Percentiles rank a stretch among this genome's conserved stretches.
phyloP scores from a whole-genome alignment of 495 filamentous ascomycete genomes.

The Gamarada debralockiae region DNA sequence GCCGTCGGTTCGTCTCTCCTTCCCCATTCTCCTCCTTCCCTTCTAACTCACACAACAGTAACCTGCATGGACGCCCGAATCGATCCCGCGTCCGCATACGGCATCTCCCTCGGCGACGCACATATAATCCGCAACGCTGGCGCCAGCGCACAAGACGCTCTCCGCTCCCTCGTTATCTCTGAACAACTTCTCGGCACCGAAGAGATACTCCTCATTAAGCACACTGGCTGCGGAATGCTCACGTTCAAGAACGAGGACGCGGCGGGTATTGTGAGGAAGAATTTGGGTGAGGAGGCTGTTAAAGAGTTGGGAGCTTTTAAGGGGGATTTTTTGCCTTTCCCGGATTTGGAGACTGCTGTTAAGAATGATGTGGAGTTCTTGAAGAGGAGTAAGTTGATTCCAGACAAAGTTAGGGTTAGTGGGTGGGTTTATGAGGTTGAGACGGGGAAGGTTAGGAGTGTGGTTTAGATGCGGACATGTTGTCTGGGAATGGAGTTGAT shows the following conservation, averaged over 20 bases:
- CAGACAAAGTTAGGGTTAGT: conserved; percentile 52
- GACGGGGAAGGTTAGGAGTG: conserved; percentile 59
- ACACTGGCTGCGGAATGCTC: conserved; percentile 80
- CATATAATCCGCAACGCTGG: conserved; percentile 83
- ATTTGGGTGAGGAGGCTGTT: conserved; percentile 45
- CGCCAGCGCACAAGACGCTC: conserved; percentile 59
- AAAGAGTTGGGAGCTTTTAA: conserved; percentile 35
- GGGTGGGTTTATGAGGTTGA: conserved; percentile 82
- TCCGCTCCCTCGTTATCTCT: conserved; percentile 73
- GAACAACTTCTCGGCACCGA: conserved; percentile 78
- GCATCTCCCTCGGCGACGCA: conserved; percentile 54
- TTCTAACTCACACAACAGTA: conserved; percentile 30
- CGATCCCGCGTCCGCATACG: conserved; percentile 65
- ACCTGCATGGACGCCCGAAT: conserved; percentile 89
- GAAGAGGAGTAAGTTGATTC: conserved; percentile 54
- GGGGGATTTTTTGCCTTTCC: conserved; percentile 61
- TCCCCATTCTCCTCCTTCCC: neutral
- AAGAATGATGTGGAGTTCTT: conserved; percentile 62
- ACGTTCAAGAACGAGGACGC: conserved; percentile 69
- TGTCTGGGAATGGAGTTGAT: too few species aligned
- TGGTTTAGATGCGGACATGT: conserved; percentile 22
- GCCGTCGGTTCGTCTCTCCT: conserved; percentile 41
- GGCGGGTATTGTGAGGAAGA: conserved; percentile 50
- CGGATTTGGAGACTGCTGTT: conserved; percentile 59
- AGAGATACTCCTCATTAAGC: conserved; percentile 75